These are phyloP conservation scores for Phyllosticta paracitricarpa DNA, from an alignment of 2,329 filamentous ascomycete genomes.

Conservation along the genomic window DNA sequence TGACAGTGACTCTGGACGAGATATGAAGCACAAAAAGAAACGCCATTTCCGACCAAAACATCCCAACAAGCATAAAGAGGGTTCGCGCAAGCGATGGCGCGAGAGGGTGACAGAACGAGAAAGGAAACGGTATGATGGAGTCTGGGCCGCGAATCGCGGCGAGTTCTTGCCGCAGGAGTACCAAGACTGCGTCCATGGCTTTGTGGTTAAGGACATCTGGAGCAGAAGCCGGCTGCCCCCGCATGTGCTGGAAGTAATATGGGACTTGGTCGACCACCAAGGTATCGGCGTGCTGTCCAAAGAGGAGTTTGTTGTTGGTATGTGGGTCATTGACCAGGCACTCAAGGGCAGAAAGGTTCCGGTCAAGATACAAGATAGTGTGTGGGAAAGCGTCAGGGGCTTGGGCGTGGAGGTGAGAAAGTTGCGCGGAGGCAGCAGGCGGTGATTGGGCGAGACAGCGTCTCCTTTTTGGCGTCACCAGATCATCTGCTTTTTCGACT, in stretches of 20 bases:
- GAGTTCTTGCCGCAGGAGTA: slow-evolving; percentile 24
- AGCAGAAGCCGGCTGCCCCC: slow-evolving; percentile 54
- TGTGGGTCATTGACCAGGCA: slow-evolving; percentile 74
- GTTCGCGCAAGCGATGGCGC: slow-evolving; percentile 64
- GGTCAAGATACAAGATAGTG: slow-evolving; percentile 57
- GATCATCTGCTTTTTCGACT: too few relatives aligned
- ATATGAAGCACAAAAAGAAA: slow-evolving; percentile 45
- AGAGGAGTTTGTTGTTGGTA: slow-evolving; percentile 70
- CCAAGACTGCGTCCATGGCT: slow-evolving; percentile 46
- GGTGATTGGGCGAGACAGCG: background rate
- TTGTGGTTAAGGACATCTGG: slow-evolving; percentile 70
- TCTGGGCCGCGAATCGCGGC: slow-evolving; percentile 76
- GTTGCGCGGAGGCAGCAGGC: background rate
- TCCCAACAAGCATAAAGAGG: slow-evolving; percentile 64
- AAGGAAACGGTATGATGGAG: slow-evolving; percentile 70
- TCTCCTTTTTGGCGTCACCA: too few relatives aligned
- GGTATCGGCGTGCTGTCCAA: slow-evolving; percentile 48
- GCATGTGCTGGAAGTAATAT: slow-evolving; percentile 64
- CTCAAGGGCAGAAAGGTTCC: slow-evolving; percentile 73
- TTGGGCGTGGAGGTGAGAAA: slow-evolving; percentile 29
- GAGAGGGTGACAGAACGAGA: slow-evolving; percentile 63
- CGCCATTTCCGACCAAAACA: slow-evolving; percentile 49
- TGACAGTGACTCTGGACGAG: slow-evolving; percentile 46
- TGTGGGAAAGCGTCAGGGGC: slow-evolving; percentile 59
- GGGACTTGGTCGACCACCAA: slow-evolving; percentile 59